Conservation (phyloP, 805 yeast species). For the Starmerella potacharoeniae region DNA sequence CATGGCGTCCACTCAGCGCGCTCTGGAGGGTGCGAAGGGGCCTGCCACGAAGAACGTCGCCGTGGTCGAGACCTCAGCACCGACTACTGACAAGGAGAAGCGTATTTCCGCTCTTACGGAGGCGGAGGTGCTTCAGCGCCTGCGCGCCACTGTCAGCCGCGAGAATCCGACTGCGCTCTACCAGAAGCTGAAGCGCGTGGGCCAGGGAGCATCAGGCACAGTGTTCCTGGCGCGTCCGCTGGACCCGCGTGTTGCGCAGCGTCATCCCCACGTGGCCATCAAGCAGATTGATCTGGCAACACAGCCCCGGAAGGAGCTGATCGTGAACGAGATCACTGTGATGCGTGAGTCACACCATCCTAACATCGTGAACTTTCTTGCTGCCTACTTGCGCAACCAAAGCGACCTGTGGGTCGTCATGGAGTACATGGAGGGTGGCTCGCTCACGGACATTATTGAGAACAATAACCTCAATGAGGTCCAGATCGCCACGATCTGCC, state of each 20-base stretch:
- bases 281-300: constrained; percentile 87
- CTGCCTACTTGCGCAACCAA: constrained; percentile 56
- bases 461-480: constrained; percentile 71
- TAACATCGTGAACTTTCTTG: constrained; percentile 88
- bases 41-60: background rate
- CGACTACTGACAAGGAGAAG: constrained; percentile 38
- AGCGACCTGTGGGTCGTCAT: constrained; percentile 91
- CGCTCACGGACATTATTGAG: constrained; percentile 88
- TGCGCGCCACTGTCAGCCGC: constrained; percentile 69
- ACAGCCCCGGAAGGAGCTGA: constrained; percentile 90
- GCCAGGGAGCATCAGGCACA: constrained; percentile 98
- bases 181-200: constrained; percentile 58
- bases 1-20: background rate
- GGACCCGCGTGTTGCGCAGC: constrained; percentile 24
- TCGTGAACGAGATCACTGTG: constrained; percentile 88
- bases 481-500: constrained; percentile 85
- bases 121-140: constrained; percentile 69
- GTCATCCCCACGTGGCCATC: constrained; percentile 56
- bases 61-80: background rate
- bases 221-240: constrained; percentile 75
- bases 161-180: constrained; percentile 69
- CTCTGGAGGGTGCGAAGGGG: background rate
- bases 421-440: constrained; percentile 99
- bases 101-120: constrained; percentile 64
- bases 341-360: constrained; percentile 94